Conservation (phyloP, 371 early-diverging fungal species). For the Sporodiniella umbellata region DNA sequence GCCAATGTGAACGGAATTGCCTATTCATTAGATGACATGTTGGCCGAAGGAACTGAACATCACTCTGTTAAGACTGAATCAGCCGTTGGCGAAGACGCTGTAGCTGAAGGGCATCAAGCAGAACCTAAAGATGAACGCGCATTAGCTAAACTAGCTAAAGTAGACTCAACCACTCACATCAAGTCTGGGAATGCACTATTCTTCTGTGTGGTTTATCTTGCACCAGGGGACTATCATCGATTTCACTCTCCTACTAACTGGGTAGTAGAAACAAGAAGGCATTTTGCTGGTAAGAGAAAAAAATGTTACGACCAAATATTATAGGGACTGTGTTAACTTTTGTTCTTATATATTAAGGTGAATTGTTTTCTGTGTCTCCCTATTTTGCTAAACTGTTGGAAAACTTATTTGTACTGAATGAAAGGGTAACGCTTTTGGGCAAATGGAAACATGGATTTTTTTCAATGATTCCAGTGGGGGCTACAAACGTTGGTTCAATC, state of each 20-base stretch:
- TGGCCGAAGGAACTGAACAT: constrained; percentile 49
- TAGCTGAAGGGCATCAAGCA: constrained; percentile 24
- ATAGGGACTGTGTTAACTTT: neutral
- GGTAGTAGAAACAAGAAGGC: constrained; percentile 82
- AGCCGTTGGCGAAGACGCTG: constrained; percentile 42
- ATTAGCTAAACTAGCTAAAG: constrained; percentile 19
- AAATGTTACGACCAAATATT: neutral
- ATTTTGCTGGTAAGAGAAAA: constrained; percentile 70
- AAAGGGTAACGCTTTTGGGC: constrained; percentile 90
- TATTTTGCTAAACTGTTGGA: constrained; percentile 76
- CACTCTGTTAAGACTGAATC: constrained; percentile 27
- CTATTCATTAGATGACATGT: constrained; percentile 82
- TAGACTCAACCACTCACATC: constrained; percentile 34
- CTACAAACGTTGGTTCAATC: constrained; percentile 97
- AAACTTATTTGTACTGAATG: constrained; percentile 93
- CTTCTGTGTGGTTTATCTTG: constrained; percentile 91
- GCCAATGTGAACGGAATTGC: constrained; percentile 89
- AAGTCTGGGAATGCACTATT: constrained; percentile 73
- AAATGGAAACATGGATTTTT: constrained; percentile 94
- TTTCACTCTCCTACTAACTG: constrained; percentile 97
- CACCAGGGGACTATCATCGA: constrained; percentile 97
- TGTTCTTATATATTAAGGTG: constrained; percentile 67
- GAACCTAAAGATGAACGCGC: constrained; percentile 19
- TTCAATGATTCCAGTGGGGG: constrained; percentile 95
- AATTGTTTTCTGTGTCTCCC: constrained; percentile 93